Base-by-base conservation (phyloP, 495 filamentous ascomycete genomes). In the Xylaria intraflava region DNA sequence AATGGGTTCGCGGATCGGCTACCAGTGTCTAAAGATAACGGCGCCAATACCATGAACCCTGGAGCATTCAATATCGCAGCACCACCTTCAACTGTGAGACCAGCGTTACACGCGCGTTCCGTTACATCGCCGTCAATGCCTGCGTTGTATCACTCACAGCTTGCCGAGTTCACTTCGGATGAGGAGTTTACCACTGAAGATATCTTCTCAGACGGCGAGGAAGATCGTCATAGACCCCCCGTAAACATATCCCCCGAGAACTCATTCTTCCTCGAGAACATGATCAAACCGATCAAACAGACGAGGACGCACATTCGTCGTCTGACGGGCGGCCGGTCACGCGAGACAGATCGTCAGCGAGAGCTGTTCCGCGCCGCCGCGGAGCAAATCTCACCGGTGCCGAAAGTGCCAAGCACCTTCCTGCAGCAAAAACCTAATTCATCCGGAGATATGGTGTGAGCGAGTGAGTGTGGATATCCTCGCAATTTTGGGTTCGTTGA, bases 1-100 rank as follows among this genome's bases (percentile, higher is more conserved):
- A 92, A 88, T 60, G 88, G 88, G 38, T 91, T 95, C 46, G 79
- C 85, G 1, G 90, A 95, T 59, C 75, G 79, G 17, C 78, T 85
- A n/a, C 67, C 78, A 6, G 40, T 61, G 23, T 57, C 53, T 62
- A 80, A 42, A 60, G 77, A 67, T 71, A 77, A 53, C 70, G 81
- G 55, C 38, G 71, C 79, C 19, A 82, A 81, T 26, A 70, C 84
- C 1, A 87, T 87, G 76, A 86, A 76, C 49, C 85, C 85, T 0
- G 79, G 71, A 30, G 71, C 82, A 46, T 78, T 84, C 72, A 72
- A 74, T 65, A 33, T 53, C 16, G 43, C 55, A 14, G 26, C 58
- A 6, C 45, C 58, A 5, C 9, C 45, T 6, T 14, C 45, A 14
- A 17, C 10, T 35, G 9, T 19, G 12, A 77, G 83, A 0, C 79